Conservation (phyloP, 352 stramenopile genomes). For the Phytophthora hybrid region DNA sequence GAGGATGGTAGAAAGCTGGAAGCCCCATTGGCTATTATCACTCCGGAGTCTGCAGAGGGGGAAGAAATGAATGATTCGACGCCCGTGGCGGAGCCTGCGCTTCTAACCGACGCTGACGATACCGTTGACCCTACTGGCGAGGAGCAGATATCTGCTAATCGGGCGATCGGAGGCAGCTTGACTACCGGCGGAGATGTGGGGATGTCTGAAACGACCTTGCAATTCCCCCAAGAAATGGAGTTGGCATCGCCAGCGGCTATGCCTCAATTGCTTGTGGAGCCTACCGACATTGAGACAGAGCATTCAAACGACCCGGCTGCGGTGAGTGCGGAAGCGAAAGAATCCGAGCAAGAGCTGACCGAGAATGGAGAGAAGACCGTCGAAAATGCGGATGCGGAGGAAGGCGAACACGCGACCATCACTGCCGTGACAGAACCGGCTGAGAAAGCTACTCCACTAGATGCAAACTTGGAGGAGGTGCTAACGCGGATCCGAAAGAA, state of each 20-base stretch:
- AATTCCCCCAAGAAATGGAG: slow-evolving; percentile 35
- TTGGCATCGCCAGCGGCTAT: slow-evolving; percentile 44
- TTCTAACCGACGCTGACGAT: slow-evolving; percentile 26
- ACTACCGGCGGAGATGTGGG: slow-evolving; percentile 26
- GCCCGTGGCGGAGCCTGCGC: neutral
- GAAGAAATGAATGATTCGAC: slow-evolving; percentile 15
- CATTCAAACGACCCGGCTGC: neutral
- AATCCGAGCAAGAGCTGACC: slow-evolving; percentile 17
- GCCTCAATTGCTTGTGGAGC: slow-evolving; percentile 26
- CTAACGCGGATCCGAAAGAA: slow-evolving; percentile 69
- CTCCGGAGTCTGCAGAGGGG: slow-evolving; percentile 1
- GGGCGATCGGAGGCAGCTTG: slow-evolving; percentile 12
- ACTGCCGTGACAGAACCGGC: slow-evolving; percentile 46
- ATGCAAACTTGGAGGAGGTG: slow-evolving; percentile 72
- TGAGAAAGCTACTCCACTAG: slow-evolving; percentile 46
- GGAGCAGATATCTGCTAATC: neutral
- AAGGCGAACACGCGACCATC: slow-evolving; percentile 58
- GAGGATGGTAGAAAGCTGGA: slow-evolving; percentile 14
- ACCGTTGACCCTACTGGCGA: neutral
- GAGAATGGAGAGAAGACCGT: slow-evolving; percentile 24
- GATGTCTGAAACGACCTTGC: slow-evolving; percentile 36
- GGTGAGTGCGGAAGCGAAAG: slow-evolving; percentile 26
- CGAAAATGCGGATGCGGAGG: slow-evolving; percentile 5
- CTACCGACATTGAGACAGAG: slow-evolving; percentile 15
- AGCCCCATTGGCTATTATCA: slow-evolving; percentile 23